These are phyloP conservation scores for Trichophyton equinum DNA, from an alignment of 2,329 filamentous ascomycete genomes.

Conservation along the genomic window DNA sequence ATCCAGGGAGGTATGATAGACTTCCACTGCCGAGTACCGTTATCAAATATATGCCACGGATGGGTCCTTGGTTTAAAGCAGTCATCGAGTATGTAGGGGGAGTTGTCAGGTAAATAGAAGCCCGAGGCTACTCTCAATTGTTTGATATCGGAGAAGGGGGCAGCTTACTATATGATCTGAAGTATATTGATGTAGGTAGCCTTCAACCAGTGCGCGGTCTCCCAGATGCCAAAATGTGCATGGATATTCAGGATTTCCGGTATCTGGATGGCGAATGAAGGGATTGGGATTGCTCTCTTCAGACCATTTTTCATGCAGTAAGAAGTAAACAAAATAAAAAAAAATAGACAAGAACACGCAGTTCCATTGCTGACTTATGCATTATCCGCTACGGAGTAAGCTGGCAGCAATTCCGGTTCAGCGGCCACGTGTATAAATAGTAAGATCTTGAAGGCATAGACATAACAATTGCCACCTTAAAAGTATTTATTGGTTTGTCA, in stretches of 20 bases:
- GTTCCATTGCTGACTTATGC: too few species aligned
- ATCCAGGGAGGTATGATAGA: not conserved
- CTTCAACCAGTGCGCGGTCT: not conserved
- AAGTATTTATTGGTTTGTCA: not conserved
- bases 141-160: not conserved
- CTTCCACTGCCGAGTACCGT: not conserved
- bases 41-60: not conserved
- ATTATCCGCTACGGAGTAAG: too few species aligned
- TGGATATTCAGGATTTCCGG: not conserved
- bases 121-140: not conserved
- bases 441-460: not conserved
- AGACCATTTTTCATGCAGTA: too few species aligned
- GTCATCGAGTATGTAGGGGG: not conserved
- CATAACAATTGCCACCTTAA: not conserved
- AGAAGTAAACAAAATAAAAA: too few species aligned
- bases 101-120: not conserved
- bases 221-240: not conserved
- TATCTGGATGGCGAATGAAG: not conserved
- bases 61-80: not conserved
- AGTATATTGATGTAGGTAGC: not conserved
- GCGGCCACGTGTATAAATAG: not conserved
- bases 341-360: too few species aligned
- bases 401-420: too few species aligned
- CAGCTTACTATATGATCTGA: not conserved
- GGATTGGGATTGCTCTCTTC: too few species aligned